A percentile compares a stretch with the other conserved stretches of the same genome.
These are phyloP conservation scores for Podospora sp. DNA, from an alignment of 495 filamentous ascomycete genomes.

Conservation along the genomic window DNA sequence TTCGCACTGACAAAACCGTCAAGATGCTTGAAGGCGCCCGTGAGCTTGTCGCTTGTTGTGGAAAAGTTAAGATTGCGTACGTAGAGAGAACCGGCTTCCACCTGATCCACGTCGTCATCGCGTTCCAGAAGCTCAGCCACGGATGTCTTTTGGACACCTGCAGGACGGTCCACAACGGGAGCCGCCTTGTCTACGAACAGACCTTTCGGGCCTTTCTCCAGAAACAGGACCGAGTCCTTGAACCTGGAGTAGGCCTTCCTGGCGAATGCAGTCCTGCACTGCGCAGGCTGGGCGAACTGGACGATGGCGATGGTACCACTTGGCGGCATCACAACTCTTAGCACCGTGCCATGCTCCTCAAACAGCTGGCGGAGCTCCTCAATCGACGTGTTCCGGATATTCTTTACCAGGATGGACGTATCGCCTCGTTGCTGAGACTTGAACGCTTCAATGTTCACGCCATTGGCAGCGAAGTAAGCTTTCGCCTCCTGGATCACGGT, in stretches of 20 bases:
- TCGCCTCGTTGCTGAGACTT: conserved; percentile 80
- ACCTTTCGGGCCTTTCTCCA: conserved; percentile 89
- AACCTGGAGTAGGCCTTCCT: conserved; percentile 84
- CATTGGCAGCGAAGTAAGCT: conserved; percentile 79
- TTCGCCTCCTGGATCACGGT: conserved; percentile 96
- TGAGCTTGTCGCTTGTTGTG: conserved; percentile 75
- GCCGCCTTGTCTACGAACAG: conserved; percentile 61
- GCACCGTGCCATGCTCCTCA: conserved; percentile 71
- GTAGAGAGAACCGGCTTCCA: conserved; percentile 79
- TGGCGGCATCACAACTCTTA: conserved; percentile 84
- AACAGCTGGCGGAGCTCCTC: conserved; percentile 69
- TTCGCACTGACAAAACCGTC: conserved; percentile 82
- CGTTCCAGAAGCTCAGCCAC: conserved; percentile 59
- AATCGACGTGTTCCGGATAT: conserved; percentile 78
- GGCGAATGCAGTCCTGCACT: conserved; percentile 79
- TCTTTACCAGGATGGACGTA: conserved; percentile 89
- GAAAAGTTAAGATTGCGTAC: conserved; percentile 90
- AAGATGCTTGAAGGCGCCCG: conserved; percentile 73
- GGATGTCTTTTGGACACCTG: conserved; percentile 44
- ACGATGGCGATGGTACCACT: conserved; percentile 91
- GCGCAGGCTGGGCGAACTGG: conserved; percentile 74
- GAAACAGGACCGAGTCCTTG: conserved; percentile 86
- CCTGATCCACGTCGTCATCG: conserved; percentile 53
- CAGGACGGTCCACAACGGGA: conserved; percentile 32
- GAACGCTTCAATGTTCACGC: conserved; percentile 90